These are phyloP conservation scores for Gnomoniopsis smithogilvyi DNA, from an alignment of 2,329 filamentous ascomycete genomes.

Conservation along the genomic window DNA sequence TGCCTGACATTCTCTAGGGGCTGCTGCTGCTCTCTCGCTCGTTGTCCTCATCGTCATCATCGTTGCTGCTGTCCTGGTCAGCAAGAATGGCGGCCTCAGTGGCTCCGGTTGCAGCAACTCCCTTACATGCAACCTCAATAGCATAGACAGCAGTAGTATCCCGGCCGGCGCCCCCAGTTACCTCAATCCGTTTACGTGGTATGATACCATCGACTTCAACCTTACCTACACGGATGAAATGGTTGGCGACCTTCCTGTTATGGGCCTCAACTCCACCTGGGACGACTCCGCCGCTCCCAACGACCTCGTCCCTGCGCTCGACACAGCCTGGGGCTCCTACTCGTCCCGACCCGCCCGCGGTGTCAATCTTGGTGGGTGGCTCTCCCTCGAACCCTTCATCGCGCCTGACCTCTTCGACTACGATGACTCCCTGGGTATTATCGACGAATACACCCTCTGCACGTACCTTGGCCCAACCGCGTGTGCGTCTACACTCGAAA, in stretches of 20 bases:
- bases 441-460: constrained; percentile 86
- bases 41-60: constrained; percentile 65
- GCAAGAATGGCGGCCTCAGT: constrained; percentile 50
- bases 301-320: constrained; percentile 72
- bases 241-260: constrained; percentile 83
- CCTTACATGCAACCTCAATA: constrained; percentile 46
- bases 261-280: constrained; percentile 83
- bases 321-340: constrained; percentile 74
- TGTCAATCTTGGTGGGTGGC: constrained; percentile 92
- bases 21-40: constrained; percentile 51
- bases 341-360: constrained; percentile 76
- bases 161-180: constrained; percentile 67
- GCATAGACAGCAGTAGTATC: constrained; percentile 53
- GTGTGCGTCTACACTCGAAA: constrained; percentile 68
- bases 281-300: constrained; percentile 81
- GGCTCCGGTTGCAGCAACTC: constrained; percentile 21
- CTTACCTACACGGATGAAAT: constrained; percentile 84
- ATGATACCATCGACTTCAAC: constrained; percentile 87
- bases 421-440: constrained; percentile 60
- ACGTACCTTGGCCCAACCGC: constrained; percentile 64
- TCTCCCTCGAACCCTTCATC: constrained; percentile 92
- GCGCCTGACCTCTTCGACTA: constrained; percentile 83
- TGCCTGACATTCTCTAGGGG: constrained; percentile 40
- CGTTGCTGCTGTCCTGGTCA: constrained; percentile 62
- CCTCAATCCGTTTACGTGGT: constrained; percentile 89